Base-by-base conservation (phyloP, 2,329 filamentous ascomycete genomes). In the Leptographium wingfieldii region DNA sequence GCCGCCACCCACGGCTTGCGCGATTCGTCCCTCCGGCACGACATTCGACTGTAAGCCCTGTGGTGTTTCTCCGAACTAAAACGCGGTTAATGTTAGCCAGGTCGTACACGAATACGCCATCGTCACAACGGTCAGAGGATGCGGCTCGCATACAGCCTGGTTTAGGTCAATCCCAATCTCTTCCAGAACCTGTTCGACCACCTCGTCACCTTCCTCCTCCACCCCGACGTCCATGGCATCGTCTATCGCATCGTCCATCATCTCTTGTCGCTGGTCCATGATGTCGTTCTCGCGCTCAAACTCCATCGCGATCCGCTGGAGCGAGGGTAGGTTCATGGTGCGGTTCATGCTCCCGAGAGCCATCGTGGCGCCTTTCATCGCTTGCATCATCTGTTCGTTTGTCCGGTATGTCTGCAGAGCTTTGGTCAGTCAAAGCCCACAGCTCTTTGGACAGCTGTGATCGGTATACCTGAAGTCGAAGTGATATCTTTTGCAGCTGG, bases 321-420 rank as follows among this genome's bases (percentile, higher is more conserved):
- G 78, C 22, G 91, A 91, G 0, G 94, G 94, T 3, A 99, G 83
- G 70, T 99, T 97, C 92, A 97, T 97, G 64, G 90, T 90, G 65
- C 88, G 83, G 73, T 99, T 99, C 94, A 99, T 99, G 76, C 88
- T 95, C 59, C 92, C 91, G 9, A 99, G 78, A 3, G 96, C 86
- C 73, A 87, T 85, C 1, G 94, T 97, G 5, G 94, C 94, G 40
- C 94, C 94, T 74, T 96, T 99, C 94, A 99, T 97, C 10, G 92
- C 94, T 73, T 96, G 90, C 92, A 96, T 96, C 94, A 99, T 99
- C 74, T 97, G 92, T 73, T 99, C 94, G 73, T 99, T 99, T 66
- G 92, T 96, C 65, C 94, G 86, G 65, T 97, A 92, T 56, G 94
- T 99, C 90, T 96, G 68, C 22, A 27, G 29, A 22, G 16, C 14